Conservation (phyloP, 2,329 filamentous ascomycete genomes). For the Xylariaceae sp. region DNA sequence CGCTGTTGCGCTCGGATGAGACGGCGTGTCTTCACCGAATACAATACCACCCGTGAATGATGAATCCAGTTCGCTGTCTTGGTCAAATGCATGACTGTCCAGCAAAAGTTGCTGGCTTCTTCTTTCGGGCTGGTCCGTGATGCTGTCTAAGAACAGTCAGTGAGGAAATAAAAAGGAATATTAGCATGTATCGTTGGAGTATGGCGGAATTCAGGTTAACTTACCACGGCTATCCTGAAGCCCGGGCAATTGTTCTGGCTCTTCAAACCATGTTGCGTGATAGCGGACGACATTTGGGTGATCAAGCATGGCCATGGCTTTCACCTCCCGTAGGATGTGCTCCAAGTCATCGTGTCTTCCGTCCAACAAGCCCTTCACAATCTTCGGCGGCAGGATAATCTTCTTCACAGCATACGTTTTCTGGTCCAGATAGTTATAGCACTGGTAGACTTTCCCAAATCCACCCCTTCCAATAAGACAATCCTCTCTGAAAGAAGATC, state of each 20-base stretch:
- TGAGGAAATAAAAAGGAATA: neutral
- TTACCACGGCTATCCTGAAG: conserved; percentile 9
- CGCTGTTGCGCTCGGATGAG: neutral
- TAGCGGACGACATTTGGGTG: conserved; percentile 35
- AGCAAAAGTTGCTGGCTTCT: conserved; percentile 23
- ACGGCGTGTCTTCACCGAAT: conserved; percentile 25
- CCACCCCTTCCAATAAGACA: conserved; percentile 32
- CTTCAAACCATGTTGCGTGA: conserved; percentile 33
- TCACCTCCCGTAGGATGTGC: conserved; percentile 32
- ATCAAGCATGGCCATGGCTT: conserved; percentile 32
- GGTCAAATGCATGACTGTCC: conserved; percentile 21
- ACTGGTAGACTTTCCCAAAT: conserved; percentile 34
- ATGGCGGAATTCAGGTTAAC: neutral
- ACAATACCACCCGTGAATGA: conserved; percentile 20
- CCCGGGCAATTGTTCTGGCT: conserved; percentile 22
- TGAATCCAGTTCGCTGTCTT: conserved; percentile 7
- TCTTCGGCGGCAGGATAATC: conserved; percentile 28
- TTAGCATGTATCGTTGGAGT: neutral
- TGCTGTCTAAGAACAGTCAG: conserved; percentile 5
- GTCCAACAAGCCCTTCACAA: conserved; percentile 30
- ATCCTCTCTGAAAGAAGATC: conserved; percentile 29
- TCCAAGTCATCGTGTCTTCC: conserved; percentile 31
- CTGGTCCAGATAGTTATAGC: conserved; percentile 31
- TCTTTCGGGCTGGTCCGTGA: conserved; percentile 4
- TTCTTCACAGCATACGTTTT: conserved; percentile 35